phyloP scores from a whole-genome alignment of 2,329 filamentous ascomycete species.

The Paraphoma chrysanthemicola region DNA sequence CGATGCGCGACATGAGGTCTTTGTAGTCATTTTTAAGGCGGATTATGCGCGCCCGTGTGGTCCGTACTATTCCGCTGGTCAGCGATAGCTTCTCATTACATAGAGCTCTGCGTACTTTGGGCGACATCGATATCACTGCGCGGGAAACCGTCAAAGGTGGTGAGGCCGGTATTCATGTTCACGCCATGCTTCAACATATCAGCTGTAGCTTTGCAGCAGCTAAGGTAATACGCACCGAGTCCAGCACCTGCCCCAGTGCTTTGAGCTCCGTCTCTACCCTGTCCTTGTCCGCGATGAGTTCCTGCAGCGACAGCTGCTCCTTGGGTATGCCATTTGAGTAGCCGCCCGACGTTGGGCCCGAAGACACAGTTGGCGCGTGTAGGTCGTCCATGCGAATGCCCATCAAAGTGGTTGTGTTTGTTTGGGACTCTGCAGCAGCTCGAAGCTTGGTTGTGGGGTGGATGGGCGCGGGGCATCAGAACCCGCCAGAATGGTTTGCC shows the following conservation, averaged over 20 bases:
- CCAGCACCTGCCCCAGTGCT: conserved; percentile 83
- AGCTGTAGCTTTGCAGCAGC: conserved; percentile 5
- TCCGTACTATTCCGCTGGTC: conserved; percentile 72
- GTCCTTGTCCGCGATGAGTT: conserved; percentile 86
- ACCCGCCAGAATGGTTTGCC: conserved; percentile 5
- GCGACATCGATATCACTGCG: conserved; percentile 93
- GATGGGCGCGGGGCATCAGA: conserved; percentile 19
- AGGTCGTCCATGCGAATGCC: conserved; percentile 70
- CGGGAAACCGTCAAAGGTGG: conserved; percentile 90
- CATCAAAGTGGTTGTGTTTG: conserved; percentile 44
- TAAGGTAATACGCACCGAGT: conserved; percentile 68
- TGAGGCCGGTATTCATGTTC: conserved; percentile 86
- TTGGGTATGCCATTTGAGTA: conserved; percentile 67
- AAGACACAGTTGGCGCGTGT: conserved; percentile 75
- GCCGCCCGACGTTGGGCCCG: conserved; percentile 72
- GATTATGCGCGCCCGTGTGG: conserved; percentile 90
- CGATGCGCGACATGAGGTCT: conserved; percentile 80
- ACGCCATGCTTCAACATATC: conserved; percentile 76
- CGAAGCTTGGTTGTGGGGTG: conserved; percentile 9
- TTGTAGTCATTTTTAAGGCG: conserved; percentile 93
- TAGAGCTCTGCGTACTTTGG: conserved; percentile 69
- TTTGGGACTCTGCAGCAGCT: conserved; percentile 1
- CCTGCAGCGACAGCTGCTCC: conserved; percentile 72
- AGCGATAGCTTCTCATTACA: conserved; percentile 11
- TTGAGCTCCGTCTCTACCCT: conserved; percentile 85